phyloP scores from a whole-genome alignment of 306 rosid species.

The Vigna radiata region DNA sequence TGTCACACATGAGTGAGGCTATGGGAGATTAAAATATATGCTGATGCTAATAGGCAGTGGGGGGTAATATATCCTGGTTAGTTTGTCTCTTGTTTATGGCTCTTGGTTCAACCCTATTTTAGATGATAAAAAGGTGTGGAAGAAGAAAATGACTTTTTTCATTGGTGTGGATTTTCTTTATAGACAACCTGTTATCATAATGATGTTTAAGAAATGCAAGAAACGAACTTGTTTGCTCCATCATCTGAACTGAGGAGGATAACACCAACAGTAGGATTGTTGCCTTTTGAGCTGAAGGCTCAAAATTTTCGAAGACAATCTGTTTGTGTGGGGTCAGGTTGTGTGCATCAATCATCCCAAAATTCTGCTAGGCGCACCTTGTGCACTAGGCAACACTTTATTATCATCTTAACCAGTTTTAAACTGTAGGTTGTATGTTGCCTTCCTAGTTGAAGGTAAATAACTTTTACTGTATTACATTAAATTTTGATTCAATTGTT shows the following conservation, averaged over 20 bases:
- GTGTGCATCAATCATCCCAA: not conserved
- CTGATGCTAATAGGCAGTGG: conserved; percentile 12
- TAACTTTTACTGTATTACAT: conserved; percentile 1
- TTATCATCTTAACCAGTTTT: conserved; percentile 25
- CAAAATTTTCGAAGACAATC: not conserved
- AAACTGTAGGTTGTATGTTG: not conserved
- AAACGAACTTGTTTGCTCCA: conserved; percentile 28
- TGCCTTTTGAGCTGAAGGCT: conserved; percentile 3
- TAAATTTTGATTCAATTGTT: conserved; percentile 50
- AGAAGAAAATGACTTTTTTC: conserved; percentile 4
- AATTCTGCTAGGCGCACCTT: not conserved
- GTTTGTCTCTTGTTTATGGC: conserved; percentile 17
- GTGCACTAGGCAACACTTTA: not conserved
- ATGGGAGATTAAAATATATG: not conserved
- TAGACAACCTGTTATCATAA: not conserved
- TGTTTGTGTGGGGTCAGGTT: not conserved
- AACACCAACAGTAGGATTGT: not conserved
- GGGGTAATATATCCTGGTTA: conserved; percentile 9
- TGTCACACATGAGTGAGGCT: not conserved
- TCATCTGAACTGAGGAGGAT: conserved; percentile 5
- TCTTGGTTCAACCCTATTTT: not conserved
- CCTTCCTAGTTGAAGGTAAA: conserved; percentile 15
- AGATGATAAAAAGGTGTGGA: not conserved
- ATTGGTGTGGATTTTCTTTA: not conserved
- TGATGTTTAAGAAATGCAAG: conserved; percentile 8